Percentiles rank a stretch among this genome's conserved stretches.
phyloP scores from a whole-genome alignment of 352 stramenopile species.

The Globisporangium radiosum region DNA sequence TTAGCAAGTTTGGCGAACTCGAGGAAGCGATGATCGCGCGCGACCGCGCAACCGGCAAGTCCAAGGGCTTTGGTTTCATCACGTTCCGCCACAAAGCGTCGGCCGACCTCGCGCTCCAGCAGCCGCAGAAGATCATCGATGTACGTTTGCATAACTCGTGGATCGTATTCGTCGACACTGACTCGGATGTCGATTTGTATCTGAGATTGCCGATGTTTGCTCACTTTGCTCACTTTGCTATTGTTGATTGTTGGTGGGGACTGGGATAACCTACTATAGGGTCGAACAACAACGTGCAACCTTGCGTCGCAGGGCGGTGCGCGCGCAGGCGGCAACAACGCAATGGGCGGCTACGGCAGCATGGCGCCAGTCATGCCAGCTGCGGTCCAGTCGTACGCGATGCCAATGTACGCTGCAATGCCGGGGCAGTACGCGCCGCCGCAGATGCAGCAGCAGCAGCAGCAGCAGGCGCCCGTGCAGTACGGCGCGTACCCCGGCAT shows the following conservation, averaged over 20 bases:
- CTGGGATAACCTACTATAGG: slow-evolving; percentile 15
- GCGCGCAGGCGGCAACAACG: slow-evolving; percentile 3
- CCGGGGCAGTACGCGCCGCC: slow-evolving; percentile 11
- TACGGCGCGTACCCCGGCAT: slow-evolving; percentile 22
- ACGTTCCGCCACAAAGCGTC: slow-evolving; percentile 43
- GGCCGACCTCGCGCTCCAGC: slow-evolving; percentile 39
- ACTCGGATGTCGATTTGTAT: too few species aligned
- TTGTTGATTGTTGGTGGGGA: too few species aligned
- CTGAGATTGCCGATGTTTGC: too few species aligned
- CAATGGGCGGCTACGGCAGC: slow-evolving; percentile 9
- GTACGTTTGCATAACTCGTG: slow-evolving; percentile 25
- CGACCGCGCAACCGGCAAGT: slow-evolving; percentile 51
- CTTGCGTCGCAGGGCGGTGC: slow-evolving; percentile 32
- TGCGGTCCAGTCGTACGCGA: slow-evolving; percentile 17
- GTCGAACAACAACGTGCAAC: slow-evolving; percentile 51
- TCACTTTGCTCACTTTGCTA: too few species aligned
- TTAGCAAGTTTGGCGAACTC: slow-evolving; percentile 61
- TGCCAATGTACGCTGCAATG: slow-evolving; percentile 26
- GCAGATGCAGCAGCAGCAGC: slow-evolving; percentile 14
- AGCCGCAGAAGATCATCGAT: slow-evolving; percentile 61
- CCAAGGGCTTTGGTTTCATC: slow-evolving; percentile 68
- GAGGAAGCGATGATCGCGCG: slow-evolving; percentile 35
- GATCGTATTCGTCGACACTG: background rate
- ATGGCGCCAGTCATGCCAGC: slow-evolving; percentile 19
- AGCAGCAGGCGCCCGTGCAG: slow-evolving; percentile 14